Percentiles rank a stretch among this genome's conserved stretches.
These are phyloP conservation scores for Coniochaeta pulveracea DNA, from an alignment of 2,329 filamentous ascomycete species.

Conservation along the genomic window DNA sequence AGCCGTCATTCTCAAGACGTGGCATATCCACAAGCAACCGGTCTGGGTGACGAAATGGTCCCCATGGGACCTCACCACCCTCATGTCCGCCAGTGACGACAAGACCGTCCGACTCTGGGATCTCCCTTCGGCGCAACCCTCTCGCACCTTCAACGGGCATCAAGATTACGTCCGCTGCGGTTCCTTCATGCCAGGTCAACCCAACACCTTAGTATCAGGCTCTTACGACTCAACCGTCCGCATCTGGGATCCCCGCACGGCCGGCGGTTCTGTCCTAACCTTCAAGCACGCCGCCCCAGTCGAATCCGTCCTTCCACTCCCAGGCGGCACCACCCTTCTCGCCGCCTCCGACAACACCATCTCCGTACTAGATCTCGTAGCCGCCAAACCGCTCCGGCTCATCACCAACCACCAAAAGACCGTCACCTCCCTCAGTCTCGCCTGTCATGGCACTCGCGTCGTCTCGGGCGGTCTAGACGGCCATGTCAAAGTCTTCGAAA, in stretches of 20 bases:
- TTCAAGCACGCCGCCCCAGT: slow-evolving; percentile 91
- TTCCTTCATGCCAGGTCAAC: slow-evolving; percentile 65
- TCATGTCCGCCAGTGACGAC: slow-evolving; percentile 89
- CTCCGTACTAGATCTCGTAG: slow-evolving; percentile 84
- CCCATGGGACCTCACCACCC: slow-evolving; percentile 71
- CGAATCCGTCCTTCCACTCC: slow-evolving; percentile 78
- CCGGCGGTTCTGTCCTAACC: slow-evolving; percentile 63
- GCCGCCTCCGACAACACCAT: slow-evolving; percentile 79
- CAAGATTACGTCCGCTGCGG: slow-evolving; percentile 86
- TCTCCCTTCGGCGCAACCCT: slow-evolving; percentile 66
- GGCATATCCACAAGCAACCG: slow-evolving; percentile 88
- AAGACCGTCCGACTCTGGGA: slow-evolving; percentile 91
- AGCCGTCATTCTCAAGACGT: slow-evolving; percentile 87
- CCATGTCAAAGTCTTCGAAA: slow-evolving; percentile 95
- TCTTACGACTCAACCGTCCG: slow-evolving; percentile 92
- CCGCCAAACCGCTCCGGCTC: slow-evolving; percentile 75
- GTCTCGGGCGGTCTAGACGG: slow-evolving; percentile 87
- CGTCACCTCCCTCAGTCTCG: slow-evolving; percentile 75
- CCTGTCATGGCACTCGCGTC: slow-evolving; percentile 68
- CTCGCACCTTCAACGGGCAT: slow-evolving; percentile 73
- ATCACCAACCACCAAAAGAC: slow-evolving; percentile 97
- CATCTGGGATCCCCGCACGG: slow-evolving; percentile 80
- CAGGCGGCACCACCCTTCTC: slow-evolving; percentile 75
- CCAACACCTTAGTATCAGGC: slow-evolving; percentile 73
- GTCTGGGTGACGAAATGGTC: slow-evolving; percentile 89